Evolutionary conservation across 352 stramenopile species (phyloP).

Genomic region (Vaucheria bursata): DNA sequence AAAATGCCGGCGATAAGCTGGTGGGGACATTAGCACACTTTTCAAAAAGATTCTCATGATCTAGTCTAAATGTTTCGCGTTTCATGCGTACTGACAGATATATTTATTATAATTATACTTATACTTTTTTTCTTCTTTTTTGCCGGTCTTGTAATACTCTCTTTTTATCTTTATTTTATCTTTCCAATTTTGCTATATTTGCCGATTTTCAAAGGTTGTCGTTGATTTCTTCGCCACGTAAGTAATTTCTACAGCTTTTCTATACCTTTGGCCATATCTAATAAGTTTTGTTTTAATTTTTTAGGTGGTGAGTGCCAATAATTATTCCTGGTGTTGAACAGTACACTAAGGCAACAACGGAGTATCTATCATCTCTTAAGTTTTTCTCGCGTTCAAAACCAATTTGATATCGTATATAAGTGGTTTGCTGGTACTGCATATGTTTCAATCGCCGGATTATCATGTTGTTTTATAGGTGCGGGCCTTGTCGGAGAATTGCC

Average conservation of each 20-base stretch:
- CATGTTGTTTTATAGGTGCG: slow-evolving; percentile 16
- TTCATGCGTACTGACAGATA: too few species aligned
- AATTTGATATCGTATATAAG: not conserved
- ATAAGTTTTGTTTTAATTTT: not conserved
- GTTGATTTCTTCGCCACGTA: slow-evolving; percentile 37
- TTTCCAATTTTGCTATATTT: too few species aligned
- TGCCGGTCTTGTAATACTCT: too few species aligned
- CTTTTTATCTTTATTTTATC: too few species aligned
- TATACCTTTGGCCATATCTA: not conserved
- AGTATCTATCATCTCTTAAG: not conserved
- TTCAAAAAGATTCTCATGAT: too few species aligned
- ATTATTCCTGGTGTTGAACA: not conserved
- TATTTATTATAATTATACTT: too few species aligned
- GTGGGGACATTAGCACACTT: too few species aligned
- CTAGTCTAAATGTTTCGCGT: too few species aligned
- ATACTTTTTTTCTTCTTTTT: too few species aligned
- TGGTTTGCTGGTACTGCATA: not conserved
- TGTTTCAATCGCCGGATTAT: not conserved
- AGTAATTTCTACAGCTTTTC: not conserved
- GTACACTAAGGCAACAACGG: not conserved
- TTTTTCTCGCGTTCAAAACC: not conserved
- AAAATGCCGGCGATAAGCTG: too few species aligned
- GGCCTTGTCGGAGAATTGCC: slow-evolving; percentile 30
- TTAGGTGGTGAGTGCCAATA: too few species aligned
- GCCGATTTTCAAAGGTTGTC: slow-evolving; percentile 41